These are phyloP conservation scores for Naematelia encephala DNA, from an alignment of 768 basidiomycete species.

Conservation along the genomic window DNA sequence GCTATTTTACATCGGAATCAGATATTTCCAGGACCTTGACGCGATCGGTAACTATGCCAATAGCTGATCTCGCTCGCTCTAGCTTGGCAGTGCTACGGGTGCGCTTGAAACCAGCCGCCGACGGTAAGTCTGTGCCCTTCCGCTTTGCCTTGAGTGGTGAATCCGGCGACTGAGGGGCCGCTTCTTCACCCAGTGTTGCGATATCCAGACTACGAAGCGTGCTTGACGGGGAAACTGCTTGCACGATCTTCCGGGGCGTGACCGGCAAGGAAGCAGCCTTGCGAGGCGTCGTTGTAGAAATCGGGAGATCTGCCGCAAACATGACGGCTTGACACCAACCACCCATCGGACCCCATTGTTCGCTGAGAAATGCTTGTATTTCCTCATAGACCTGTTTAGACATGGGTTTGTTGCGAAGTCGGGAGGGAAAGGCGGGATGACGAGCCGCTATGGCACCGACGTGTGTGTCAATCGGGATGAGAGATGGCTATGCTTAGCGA, in stretches of 20 bases:
- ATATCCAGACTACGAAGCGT: too few relatives aligned
- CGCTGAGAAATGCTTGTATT: slow-evolving; percentile 39
- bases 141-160: neutral
- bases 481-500: slow-evolving; percentile 60
- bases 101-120: neutral
- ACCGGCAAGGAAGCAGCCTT: too few relatives aligned
- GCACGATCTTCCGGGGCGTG: too few relatives aligned
- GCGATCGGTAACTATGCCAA: neutral
- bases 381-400: slow-evolving; percentile 45
- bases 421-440: slow-evolving; percentile 46
- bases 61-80: too few relatives aligned
- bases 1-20: neutral
- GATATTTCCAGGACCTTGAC: neutral
- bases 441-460: slow-evolving; percentile 76
- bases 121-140: neutral
- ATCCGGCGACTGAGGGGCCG: neutral
- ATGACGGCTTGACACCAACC: slow-evolving; percentile 51
- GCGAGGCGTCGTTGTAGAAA: neutral
- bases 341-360: slow-evolving; percentile 45
- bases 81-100: too few relatives aligned
- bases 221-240: too few relatives aligned
- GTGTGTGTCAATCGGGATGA: slow-evolving; percentile 94
- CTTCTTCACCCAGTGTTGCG: too few relatives aligned
- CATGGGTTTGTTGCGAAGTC: slow-evolving; percentile 43
- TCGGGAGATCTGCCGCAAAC: slow-evolving; percentile 48